phyloP scores from a whole-genome alignment of 768 basidiomycete genomes.

The Exidia glandulosa region DNA sequence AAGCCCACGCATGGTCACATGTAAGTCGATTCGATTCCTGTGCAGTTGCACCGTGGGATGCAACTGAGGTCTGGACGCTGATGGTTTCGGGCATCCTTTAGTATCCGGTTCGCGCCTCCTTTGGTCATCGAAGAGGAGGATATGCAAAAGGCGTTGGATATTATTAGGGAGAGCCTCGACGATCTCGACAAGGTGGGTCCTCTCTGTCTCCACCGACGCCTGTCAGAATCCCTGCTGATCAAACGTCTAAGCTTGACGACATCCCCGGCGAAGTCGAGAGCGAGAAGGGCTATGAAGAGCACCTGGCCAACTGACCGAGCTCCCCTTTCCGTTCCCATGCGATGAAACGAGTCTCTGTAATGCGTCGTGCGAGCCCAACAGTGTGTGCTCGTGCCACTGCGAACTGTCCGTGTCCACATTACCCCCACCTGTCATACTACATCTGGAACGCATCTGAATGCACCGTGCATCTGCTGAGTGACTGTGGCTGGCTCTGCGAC shows the following conservation, averaged over 20 bases:
- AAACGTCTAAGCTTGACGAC: conserved; percentile 30
- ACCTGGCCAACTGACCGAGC: conserved; percentile 21
- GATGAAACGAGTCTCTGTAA: too few relatives aligned
- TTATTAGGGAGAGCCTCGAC: conserved; percentile 63
- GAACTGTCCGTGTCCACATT: too few relatives aligned
- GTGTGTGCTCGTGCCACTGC: too few relatives aligned
- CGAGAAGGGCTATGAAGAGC: conserved; percentile 46
- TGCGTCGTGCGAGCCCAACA: too few relatives aligned
- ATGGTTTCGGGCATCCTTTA: conserved; percentile 18
- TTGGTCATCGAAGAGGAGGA: conserved; percentile 89
- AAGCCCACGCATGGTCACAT: conserved; percentile 95
- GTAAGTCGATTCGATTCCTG: conserved; percentile 33
- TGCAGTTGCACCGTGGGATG: too few relatives aligned
- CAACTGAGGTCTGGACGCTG: neutral
- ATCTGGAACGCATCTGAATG: too few relatives aligned
- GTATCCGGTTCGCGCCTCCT: conserved; percentile 93
- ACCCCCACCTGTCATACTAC: too few relatives aligned
- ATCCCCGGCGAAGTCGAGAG: conserved; percentile 57
- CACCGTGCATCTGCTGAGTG: too few relatives aligned
- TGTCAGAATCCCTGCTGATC: neutral
- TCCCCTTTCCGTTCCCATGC: too few relatives aligned
- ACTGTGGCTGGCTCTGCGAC: too few relatives aligned
- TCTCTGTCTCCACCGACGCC: conserved; percentile 13
- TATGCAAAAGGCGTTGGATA: conserved; percentile 56
- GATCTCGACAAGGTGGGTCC: conserved; percentile 81